Conservation (phyloP, 2,329 filamentous ascomycete species). For the Escovopsis sp. region DNA sequence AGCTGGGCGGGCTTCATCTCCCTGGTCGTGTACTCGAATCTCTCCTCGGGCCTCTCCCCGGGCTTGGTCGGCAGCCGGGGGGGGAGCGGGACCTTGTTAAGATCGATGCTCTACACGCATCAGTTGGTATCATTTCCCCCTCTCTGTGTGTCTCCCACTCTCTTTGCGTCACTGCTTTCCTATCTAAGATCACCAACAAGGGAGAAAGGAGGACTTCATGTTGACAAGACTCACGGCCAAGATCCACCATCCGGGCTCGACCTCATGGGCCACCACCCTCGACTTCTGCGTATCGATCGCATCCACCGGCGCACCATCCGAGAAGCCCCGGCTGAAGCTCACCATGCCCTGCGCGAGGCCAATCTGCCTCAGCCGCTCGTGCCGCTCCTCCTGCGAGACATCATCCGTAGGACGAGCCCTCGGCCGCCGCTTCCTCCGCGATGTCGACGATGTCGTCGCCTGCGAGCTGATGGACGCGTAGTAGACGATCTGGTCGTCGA, state of each 20-base stretch:
- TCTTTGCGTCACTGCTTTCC: no score
- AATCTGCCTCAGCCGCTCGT: constrained; percentile 81
- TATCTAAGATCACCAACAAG: no score
- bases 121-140: neutral
- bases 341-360: constrained; percentile 95
- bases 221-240: constrained; percentile 60
- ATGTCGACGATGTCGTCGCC: no score
- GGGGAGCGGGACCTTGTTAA: constrained; percentile 57
- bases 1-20: constrained; percentile 75
- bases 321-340: constrained; percentile 80
- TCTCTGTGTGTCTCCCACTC: neutral
- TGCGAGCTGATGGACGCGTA: constrained; percentile 52
- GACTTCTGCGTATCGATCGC: constrained; percentile 83
- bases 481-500: constrained; percentile 80
- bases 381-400: constrained; percentile 49
- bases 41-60: constrained; percentile 24
- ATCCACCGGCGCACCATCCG: constrained; percentile 60
- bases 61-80: constrained; percentile 30
- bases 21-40: constrained; percentile 69
- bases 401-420: constrained; percentile 26
- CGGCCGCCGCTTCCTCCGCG: constrained; percentile 26
- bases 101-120: constrained; percentile 40
- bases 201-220: no score
- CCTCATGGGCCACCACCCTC: constrained; percentile 68
- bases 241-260: constrained; percentile 92